Conservation (phyloP, 768 basidiomycete genomes). For the Suillus tomentosus region DNA sequence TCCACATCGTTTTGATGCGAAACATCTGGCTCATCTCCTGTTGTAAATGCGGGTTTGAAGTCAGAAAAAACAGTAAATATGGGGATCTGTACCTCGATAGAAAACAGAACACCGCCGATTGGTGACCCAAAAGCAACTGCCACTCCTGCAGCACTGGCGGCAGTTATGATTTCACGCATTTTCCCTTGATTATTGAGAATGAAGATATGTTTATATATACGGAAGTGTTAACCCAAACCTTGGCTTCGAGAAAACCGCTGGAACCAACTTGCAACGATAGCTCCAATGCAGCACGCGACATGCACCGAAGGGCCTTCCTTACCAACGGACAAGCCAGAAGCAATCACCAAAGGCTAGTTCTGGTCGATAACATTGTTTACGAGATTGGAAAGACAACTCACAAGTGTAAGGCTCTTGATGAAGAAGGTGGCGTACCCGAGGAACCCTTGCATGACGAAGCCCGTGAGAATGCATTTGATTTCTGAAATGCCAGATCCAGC, state of each 20-base stretch:
- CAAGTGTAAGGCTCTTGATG: constrained; percentile 93
- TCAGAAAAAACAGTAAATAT: neutral
- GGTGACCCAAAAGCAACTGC: constrained; percentile 98
- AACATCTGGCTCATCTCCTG: constrained; percentile 99
- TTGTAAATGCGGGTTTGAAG: constrained; percentile 6
- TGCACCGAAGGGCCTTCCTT: constrained; percentile 99
- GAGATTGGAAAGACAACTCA: constrained; percentile 39
- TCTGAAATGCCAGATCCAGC: constrained; percentile 98
- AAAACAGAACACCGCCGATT: constrained; percentile 96
- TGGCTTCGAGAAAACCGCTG: constrained; percentile 83
- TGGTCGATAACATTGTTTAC: constrained; percentile 18
- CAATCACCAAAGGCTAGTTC: constrained; percentile 89
- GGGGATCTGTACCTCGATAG: constrained; percentile 74
- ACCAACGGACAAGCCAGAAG: constrained; percentile 94
- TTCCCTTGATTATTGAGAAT: constrained; percentile 49
- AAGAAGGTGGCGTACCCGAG: constrained; percentile 86
- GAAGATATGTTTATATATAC: constrained; percentile 11
- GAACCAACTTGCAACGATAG: constrained; percentile 85
- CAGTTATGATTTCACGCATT: constrained; percentile 89
- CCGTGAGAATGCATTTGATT: constrained; percentile 96
- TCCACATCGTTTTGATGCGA: constrained; percentile 98
- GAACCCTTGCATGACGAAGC: constrained; percentile 97
- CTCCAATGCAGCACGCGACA: constrained; percentile 93
- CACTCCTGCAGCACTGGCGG: constrained; percentile 96
- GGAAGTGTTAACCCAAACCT: constrained; percentile 49